Conservation (phyloP, 768 basidiomycete species). For the Leccinellum luteum region DNA sequence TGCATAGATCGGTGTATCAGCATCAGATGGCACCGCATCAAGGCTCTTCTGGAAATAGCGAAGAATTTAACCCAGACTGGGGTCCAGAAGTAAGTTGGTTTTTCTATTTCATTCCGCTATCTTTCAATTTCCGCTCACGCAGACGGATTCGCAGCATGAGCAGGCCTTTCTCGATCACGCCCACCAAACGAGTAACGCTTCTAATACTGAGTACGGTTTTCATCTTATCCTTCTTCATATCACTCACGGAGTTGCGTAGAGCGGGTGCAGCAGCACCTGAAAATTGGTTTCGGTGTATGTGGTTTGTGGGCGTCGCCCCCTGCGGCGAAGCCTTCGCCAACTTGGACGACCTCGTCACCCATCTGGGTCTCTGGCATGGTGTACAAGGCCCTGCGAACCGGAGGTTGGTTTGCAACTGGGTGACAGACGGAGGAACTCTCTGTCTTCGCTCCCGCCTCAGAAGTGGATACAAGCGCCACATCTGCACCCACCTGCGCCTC, state of each 20-base stretch:
- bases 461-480: too few species aligned
- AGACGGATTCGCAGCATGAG: neutral
- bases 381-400: too few species aligned
- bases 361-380: too few species aligned
- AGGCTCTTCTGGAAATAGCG: neutral
- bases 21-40: neutral
- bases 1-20: neutral
- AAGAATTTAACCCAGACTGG: too few species aligned
- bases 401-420: too few species aligned
- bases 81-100: neutral
- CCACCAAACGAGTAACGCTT: neutral
- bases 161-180: neutral
- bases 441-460: too few species aligned
- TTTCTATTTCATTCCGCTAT: neutral
- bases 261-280: too few species aligned
- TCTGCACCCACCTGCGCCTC: too few species aligned
- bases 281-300: too few species aligned
- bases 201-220: neutral
- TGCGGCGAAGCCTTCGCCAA: neutral
- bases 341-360: too few species aligned
- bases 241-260: neutral
- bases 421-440: too few species aligned
- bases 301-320: neutral
- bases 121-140: neutral
- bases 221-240: neutral